phyloP scores from a whole-genome alignment of 2,329 filamentous ascomycete genomes.

The Xylariaceae sp. region DNA sequence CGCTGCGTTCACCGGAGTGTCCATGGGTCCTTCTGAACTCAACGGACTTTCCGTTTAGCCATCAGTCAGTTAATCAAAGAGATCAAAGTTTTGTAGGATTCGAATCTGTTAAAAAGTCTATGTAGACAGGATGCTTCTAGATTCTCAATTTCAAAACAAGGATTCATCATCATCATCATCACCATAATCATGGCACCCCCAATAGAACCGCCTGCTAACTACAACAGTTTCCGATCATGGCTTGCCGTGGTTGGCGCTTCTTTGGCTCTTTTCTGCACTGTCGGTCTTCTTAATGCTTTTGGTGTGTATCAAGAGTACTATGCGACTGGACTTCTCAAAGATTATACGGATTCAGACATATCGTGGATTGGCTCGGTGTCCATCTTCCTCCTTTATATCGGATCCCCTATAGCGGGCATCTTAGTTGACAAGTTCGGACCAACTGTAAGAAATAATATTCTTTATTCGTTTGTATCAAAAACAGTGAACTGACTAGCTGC shows the following conservation, averaged over 20 bases:
- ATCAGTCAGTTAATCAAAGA: no score
- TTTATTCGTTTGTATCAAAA: conserved; percentile 2
- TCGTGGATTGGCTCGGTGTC: conserved; percentile 33
- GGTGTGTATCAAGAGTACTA: conserved; percentile 35
- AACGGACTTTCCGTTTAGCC: no score
- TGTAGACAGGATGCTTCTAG: background rate
- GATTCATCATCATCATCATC: background rate
- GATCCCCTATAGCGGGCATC: conserved; percentile 25
- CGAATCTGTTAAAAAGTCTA: no score
- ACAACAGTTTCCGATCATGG: conserved; percentile 17
- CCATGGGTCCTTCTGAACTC: no score
- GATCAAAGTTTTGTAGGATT: no score
- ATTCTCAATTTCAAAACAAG: background rate
- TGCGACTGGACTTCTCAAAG: conserved; percentile 13
- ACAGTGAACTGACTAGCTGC: conserved; percentile 9
- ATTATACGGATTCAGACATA: conserved; percentile 27
- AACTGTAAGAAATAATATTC: conserved; percentile 10
- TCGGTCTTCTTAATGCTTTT: conserved; percentile 34
- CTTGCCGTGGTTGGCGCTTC: conserved; percentile 19
- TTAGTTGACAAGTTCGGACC: conserved; percentile 32
- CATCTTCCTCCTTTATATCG: conserved; percentile 28
- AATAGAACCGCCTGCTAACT: conserved; percentile 12
- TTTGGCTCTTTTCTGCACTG: conserved; percentile 26
- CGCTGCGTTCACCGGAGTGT: no score
- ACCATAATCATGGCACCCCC: conserved; percentile 6